Percentiles rank a stretch among this genome's conserved stretches.
Conservation (phyloP, 2,329 filamentous ascomycete genomes). For the Diplodia corticola region DNA sequence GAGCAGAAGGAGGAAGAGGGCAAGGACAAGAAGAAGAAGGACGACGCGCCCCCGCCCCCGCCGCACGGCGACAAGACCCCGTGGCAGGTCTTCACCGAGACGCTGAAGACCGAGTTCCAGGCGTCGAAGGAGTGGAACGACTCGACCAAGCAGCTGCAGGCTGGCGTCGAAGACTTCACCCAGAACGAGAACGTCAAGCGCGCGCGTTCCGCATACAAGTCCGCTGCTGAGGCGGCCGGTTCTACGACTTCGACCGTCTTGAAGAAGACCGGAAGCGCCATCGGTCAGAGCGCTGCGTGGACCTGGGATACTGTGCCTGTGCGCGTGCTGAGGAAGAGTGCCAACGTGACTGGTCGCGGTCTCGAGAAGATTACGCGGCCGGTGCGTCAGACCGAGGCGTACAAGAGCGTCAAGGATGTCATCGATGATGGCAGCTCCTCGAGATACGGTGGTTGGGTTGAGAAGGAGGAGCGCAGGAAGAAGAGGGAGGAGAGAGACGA, state of each 20-base stretch:
- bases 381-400: slow-evolving; percentile 90
- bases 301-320: slow-evolving; percentile 96
- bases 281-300: slow-evolving; percentile 91
- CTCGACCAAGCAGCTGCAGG: slow-evolving; percentile 90
- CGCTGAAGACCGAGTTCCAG: slow-evolving; percentile 90
- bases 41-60: slow-evolving; percentile 74
- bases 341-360: slow-evolving; percentile 79
- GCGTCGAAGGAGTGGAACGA: slow-evolving; percentile 99
- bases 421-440: slow-evolving; percentile 97
- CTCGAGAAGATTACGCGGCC: slow-evolving; percentile 95
- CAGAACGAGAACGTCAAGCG: slow-evolving; percentile 89
- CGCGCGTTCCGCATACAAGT: slow-evolving; percentile 82
- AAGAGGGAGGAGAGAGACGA: slow-evolving; percentile 71
- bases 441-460: slow-evolving; percentile 92
- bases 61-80: slow-evolving; percentile 97
- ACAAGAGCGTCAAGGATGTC: slow-evolving; percentile 87
- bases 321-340: slow-evolving; percentile 84
- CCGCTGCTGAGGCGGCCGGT: slow-evolving; percentile 79
- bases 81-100: slow-evolving; percentile 98
- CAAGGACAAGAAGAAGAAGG: slow-evolving; percentile 47
- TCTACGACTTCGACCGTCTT: slow-evolving; percentile 76
- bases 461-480: slow-evolving; percentile 89
- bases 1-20: slow-evolving; percentile 48
- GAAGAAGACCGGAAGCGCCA: slow-evolving; percentile 79
- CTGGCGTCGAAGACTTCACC: slow-evolving; percentile 84